Evolutionary conservation across 2,329 filamentous ascomycete genomes (phyloP), one percentile per base, ranked within the genome.

Genomic region (Hypomyces perniciosus): DNA sequence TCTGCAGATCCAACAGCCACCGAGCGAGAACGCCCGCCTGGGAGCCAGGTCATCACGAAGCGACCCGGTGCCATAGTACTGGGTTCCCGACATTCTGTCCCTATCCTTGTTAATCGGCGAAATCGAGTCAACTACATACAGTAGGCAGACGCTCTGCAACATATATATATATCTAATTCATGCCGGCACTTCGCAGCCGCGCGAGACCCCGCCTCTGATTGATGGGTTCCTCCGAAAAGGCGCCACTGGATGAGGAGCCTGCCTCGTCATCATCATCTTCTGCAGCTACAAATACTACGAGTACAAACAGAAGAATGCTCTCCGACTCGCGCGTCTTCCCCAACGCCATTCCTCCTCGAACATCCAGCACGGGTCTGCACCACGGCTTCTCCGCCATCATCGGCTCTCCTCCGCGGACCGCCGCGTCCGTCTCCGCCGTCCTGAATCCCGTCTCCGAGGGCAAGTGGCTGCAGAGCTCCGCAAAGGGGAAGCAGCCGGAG

Each of bases 261-360:
- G n/a, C 20, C 3, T 38, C 35, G n/a, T 5, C 35, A 38, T 20
- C 20, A 3, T 20, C 20, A 20, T 20, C 20, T 20, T 38, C 35
- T 12, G 35, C 35, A 38, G 10, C 35, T 38, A 38, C 35, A n/a
- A n/a, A 38, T 38, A 38, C 35, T 9, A n/a, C 35, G 35, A 6
- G 12, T 38, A 20, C 10, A 12, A n/a, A 12, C 6, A 30, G 12
- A 29, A 26, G 39, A 29, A 44, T 50, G 37, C 48, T 10, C 5
- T 43, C 49, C 27, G 26, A 45, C 41, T 39, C 49, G 34, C 12
- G 28, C 31, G 26, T 64, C 38, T 67, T 68, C 8, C 83, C 84
- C 48, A 83, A 81, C 65, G 75, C 77, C 35, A 89, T 90, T 50
- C 86, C 88, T 20, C 83, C 84, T 3, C 80, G 87, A 56, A 89